Evolutionary conservation across 2,329 filamentous ascomycete genomes (phyloP).

Genomic region (Phaeosphaeriaceae sp.): DNA sequence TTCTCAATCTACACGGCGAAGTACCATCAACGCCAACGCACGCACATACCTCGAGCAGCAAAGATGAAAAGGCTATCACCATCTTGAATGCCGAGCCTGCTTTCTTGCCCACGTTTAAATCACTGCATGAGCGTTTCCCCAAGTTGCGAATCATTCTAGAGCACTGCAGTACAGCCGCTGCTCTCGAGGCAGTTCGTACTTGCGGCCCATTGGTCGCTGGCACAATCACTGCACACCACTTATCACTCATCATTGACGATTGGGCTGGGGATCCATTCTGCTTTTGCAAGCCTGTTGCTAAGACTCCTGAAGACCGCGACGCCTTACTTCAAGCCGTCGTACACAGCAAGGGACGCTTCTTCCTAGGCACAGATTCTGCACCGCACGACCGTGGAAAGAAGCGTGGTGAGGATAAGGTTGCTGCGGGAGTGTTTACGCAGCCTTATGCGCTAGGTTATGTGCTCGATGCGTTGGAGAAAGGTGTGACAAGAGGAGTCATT

Average conservation of each 20-base stretch:
- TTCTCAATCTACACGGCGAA: conserved; percentile 95
- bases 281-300: conserved; percentile 75
- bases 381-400: conserved; percentile 70
- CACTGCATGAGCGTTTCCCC: conserved; percentile 78
- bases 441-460: conserved; percentile 71
- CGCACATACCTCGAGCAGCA: conserved; percentile 19
- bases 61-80: conserved; percentile 37
- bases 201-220: conserved; percentile 80
- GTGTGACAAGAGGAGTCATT: conserved; percentile 61
- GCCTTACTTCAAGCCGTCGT: conserved; percentile 70
- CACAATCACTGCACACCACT: conserved; percentile 86
- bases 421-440: conserved; percentile 82
- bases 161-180: conserved; percentile 86
- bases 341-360: conserved; percentile 67
- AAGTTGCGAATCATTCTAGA: conserved; percentile 71
- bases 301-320: conserved; percentile 72
- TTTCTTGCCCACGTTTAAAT: conserved; percentile 80
- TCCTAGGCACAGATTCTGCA: conserved; percentile 76
- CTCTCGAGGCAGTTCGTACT: conserved; percentile 75
- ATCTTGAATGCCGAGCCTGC: conserved; percentile 71
- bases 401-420: conserved; percentile 58
- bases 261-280: conserved; percentile 73
- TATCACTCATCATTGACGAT: conserved; percentile 80
- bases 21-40: conserved; percentile 61
- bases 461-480: conserved; percentile 69